These are phyloP conservation scores for Olyra latifolia DNA, from an alignment of 176 grass and related monocot species.

Conservation along the genomic window DNA sequence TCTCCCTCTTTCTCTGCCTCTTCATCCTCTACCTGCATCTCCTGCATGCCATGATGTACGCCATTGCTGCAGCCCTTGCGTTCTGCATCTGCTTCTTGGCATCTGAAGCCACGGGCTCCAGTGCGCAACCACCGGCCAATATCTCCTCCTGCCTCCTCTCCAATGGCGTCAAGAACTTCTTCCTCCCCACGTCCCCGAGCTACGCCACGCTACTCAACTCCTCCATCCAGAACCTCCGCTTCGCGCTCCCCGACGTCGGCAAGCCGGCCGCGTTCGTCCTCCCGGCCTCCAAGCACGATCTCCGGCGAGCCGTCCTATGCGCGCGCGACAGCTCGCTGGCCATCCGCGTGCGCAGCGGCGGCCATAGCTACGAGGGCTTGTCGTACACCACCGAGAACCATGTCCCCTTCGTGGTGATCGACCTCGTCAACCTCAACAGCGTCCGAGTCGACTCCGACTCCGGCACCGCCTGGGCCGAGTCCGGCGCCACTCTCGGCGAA, in stretches of 20 bases:
- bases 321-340: not conserved
- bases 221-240: slow-evolving; percentile 64
- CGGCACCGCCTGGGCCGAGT: slow-evolving; percentile 50
- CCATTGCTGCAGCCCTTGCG: not conserved
- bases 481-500: slow-evolving; percentile 67
- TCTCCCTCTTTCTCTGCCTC: too few species aligned
- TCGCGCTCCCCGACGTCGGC: slow-evolving; percentile 29
- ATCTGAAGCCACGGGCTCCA: not conserved
- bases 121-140: not conserved
- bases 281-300: slow-evolving; percentile 23
- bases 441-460: slow-evolving; percentile 38
- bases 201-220: slow-evolving; percentile 50
- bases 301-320: slow-evolving; percentile 46
- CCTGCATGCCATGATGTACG: not conserved
- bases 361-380: slow-evolving; percentile 77
- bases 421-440: slow-evolving; percentile 51
- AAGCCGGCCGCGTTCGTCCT: slow-evolving; percentile 48
- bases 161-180: slow-evolving; percentile 55
- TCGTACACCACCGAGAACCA: slow-evolving; percentile 52
- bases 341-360: slow-evolving; percentile 68
- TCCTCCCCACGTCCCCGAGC: slow-evolving; percentile 33
- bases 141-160: slow-evolving; percentile 55
- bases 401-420: slow-evolving; percentile 52
- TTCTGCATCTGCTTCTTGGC: not conserved
- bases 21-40: too few species aligned